Conservation (phyloP, 176 grass and related monocot species). For the Oryza brachyantha region DNA sequence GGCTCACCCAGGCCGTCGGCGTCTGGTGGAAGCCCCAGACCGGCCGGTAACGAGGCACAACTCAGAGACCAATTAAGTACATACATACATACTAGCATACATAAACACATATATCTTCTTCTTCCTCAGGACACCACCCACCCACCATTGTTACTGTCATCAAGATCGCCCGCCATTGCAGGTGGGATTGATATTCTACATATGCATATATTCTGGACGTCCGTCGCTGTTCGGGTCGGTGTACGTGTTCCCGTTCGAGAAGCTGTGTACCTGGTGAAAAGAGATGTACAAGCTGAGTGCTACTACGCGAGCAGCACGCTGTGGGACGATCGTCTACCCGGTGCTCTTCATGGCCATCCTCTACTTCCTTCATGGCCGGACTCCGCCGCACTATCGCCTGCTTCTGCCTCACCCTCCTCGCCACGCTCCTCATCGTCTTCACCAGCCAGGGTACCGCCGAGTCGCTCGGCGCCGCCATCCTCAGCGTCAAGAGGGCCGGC, state of each 20-base stretch:
- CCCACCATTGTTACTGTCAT: too few relatives aligned
- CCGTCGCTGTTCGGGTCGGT: constrained; percentile 85
- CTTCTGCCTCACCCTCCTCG: constrained; percentile 75
- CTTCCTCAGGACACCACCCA: too few relatives aligned
- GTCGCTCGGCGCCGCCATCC: constrained; percentile 74
- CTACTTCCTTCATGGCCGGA: constrained; percentile 82
- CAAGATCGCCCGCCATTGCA: too few relatives aligned
- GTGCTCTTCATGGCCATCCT: constrained; percentile 70
- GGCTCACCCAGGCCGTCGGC: constrained; percentile 68
- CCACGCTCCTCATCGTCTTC: constrained; percentile 75
- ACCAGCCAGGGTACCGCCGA: constrained; percentile 91
- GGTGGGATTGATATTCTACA: constrained; percentile 89
- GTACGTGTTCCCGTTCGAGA: constrained; percentile 94
- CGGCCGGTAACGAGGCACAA: constrained; percentile 67
- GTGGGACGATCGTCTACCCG: constrained; percentile 72
- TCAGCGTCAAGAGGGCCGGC: constrained; percentile 71
- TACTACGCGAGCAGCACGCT: constrained; percentile 88
- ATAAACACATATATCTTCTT: not conserved
- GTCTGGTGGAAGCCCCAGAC: constrained; percentile 79
- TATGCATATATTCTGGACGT: constrained; percentile 99
- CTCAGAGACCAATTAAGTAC: constrained; percentile 76
- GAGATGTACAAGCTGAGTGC: constrained; percentile 81
- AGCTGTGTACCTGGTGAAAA: constrained; percentile 88
- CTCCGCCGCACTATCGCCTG: constrained; percentile 57
- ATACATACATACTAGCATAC: too few relatives aligned